phyloP scores from a whole-genome alignment of 768 basidiomycete genomes.

The Tulasnella calospora region DNA sequence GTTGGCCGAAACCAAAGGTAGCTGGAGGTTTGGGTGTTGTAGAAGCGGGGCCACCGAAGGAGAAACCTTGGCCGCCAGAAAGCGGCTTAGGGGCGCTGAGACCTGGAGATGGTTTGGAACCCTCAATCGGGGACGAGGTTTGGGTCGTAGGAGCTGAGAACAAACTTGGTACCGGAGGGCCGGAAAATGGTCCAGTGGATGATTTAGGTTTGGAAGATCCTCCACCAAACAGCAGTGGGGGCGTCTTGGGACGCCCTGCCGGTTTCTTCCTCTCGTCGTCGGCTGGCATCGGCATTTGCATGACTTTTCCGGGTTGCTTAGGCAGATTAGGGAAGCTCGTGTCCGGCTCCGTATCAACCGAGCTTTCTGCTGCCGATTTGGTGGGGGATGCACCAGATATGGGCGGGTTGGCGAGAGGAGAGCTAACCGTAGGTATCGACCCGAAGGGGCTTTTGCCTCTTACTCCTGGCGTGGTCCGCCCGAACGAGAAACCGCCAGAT shows the following conservation, averaged over 20 bases:
- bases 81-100: neutral
- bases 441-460: constrained; percentile 2
- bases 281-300: constrained; percentile 15
- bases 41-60: neutral
- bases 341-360: neutral
- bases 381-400: constrained; percentile 20
- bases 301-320: neutral
- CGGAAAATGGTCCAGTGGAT: constrained; percentile 3
- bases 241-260: constrained; percentile 17
- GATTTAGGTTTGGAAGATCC: constrained; percentile 4
- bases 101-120: neutral
- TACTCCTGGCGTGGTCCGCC: neutral
- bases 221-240: constrained; percentile 18
- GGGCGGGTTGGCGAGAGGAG: constrained; percentile 27
- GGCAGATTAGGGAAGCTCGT: neutral
- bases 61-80: neutral
- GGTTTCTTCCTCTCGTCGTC: constrained; percentile 16
- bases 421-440: constrained; percentile 23
- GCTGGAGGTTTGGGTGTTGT: neutral
- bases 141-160: neutral
- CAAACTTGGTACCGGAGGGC: neutral
- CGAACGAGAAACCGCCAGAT: constrained; percentile 17
- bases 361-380: neutral
- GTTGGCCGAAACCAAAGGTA: neutral
- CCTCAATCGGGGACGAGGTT: neutral